Base-by-base conservation (phyloP, 306 rosid species). In the Cucurbita pepo region DNA sequence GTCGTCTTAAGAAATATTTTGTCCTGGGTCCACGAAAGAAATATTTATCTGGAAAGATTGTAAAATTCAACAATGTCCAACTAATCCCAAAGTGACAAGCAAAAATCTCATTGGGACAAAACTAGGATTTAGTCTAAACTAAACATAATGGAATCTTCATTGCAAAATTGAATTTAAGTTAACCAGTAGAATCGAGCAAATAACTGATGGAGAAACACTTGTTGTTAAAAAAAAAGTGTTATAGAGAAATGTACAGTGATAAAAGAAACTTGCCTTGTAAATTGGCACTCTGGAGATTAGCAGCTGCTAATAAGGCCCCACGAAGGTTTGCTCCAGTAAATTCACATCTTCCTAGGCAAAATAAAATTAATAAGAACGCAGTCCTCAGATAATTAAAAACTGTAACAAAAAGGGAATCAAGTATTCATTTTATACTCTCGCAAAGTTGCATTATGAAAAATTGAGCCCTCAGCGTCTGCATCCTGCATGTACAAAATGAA, bases 311-410 rank as follows among this genome's bases (percentile, higher is more conserved):
- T 77, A 93, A 74, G 75, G 97, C 94, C 82, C 97, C 92, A 69
- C 86, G 96, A 66, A 93, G 96, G 85, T 90, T 93, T 75, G 98
- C 98, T 83, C 94, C 90, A 67, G 88, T 93, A 86, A 93, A 93
- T 71, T 90, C 98, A 86, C 98, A 93, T 83, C 98, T 93, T 90
- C 81, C 87, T 79, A 87, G 89, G 86, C 83, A 88, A 86, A 77
- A 85, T 59, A 79, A 80, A 77, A 81, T 63, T 77, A 77, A 75
- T 83, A 81, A 79, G 81, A 81, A 71, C 75, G 78, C 44, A 72
- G 10, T 60, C 60, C 18, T 55, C 51, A 74, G 53, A 69, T 53
- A 78, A 48, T 53, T 13, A 71, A 61, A 78, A 15, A 52, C 69
- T 74, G 74, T 69, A 47, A 77, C n/a, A 13, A 76, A 56, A 45